Conservation (phyloP, 495 filamentous ascomycete genomes). For the Penicillium paxilli region DNA sequence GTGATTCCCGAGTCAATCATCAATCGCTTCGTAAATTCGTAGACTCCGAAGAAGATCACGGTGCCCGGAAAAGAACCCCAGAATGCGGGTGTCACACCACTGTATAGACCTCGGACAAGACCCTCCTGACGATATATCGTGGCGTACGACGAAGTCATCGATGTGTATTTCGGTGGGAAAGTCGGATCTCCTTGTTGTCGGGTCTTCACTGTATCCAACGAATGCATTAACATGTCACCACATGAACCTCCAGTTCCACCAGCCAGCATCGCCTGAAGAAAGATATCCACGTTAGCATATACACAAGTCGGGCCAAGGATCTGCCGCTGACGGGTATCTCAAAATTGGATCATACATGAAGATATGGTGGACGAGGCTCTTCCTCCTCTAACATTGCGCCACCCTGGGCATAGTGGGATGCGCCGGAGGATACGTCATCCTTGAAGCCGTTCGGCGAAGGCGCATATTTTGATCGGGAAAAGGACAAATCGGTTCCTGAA, state of each 20-base stretch:
- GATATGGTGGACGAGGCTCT: conserved; percentile 60
- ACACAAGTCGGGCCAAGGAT: too few species aligned
- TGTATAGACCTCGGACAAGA: conserved; percentile 83
- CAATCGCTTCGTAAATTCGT: conserved; percentile 89
- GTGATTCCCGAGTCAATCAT: conserved; percentile 83
- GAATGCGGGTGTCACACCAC: conserved; percentile 85
- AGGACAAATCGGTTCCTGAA: conserved; percentile 13
- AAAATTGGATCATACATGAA: conserved; percentile 54
- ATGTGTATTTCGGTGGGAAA: conserved; percentile 86
- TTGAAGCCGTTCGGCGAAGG: neutral
- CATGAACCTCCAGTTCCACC: conserved; percentile 88
- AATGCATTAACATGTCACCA: conserved; percentile 98
- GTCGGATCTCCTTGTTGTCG: conserved; percentile 94
- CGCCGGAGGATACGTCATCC: conserved; percentile 6
- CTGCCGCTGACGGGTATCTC: neutral
- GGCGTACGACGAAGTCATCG: conserved; percentile 82
- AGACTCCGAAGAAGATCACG: conserved; percentile 91
- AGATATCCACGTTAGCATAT: conserved; percentile 3
- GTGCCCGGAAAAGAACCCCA: conserved; percentile 93
- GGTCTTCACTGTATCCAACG: conserved; percentile 98
- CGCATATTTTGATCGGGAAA: conserved; percentile 4
- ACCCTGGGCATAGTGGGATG: conserved; percentile 16
- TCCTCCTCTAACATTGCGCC: conserved; percentile 32
- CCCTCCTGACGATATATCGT: conserved; percentile 95
- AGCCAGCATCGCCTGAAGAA: conserved; percentile 81